These are phyloP conservation scores for Lenwebbia sp. DNA, from an alignment of 345 rosid species.

Conservation along the genomic window DNA sequence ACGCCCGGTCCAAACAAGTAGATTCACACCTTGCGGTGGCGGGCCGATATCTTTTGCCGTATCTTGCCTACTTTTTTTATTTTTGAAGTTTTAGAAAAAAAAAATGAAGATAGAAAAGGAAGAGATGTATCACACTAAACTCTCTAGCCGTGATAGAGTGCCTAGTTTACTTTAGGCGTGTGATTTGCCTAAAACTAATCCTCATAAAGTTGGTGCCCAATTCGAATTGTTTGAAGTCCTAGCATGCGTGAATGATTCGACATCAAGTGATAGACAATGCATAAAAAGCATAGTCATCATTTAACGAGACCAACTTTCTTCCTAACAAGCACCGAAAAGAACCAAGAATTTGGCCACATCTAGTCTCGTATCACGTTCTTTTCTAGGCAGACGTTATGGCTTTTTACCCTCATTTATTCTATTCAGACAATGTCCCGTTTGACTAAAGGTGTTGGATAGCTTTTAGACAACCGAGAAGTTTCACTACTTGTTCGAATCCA, in stretches of 20 bases:
- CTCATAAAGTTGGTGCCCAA: neutral
- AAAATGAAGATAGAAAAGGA: neutral
- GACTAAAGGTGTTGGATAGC: neutral
- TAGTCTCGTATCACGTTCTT: neutral
- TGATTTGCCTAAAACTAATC: neutral
- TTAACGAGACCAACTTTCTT: neutral
- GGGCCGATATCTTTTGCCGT: neutral
- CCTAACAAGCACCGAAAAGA: neutral
- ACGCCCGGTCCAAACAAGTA: neutral
- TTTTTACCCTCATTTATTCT: neutral
- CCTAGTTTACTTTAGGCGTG: neutral
- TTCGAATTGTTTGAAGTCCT: neutral
- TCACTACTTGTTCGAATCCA: neutral
- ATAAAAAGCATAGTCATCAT: neutral
- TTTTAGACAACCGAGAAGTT: neutral
- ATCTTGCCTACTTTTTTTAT: neutral
- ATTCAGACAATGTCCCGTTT: neutral
- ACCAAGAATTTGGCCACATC: neutral
- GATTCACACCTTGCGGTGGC: neutral
- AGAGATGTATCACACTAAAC: neutral
- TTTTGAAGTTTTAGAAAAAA: neutral
- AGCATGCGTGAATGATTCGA: neutral
- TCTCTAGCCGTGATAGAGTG: neutral
- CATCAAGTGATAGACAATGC: neutral
- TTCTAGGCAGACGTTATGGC: neutral